Base-by-base conservation (phyloP, 2,329 filamentous ascomycete genomes). In the Rutstroemia sp. region DNA sequence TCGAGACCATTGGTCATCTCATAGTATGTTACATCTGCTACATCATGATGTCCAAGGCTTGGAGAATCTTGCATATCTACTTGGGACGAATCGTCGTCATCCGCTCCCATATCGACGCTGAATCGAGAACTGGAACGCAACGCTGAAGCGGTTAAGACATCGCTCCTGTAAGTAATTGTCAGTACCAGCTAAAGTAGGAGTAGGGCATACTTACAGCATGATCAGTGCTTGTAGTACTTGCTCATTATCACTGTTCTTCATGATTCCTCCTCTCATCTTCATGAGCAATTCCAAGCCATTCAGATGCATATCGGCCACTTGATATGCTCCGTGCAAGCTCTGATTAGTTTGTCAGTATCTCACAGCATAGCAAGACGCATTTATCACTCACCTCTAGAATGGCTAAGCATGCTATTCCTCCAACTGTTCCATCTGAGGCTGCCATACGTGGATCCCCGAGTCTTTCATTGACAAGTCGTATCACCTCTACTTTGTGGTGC, bases 391-490 rank as follows among this genome's bases (percentile, higher is more conserved):
- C 58, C 50, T 59, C 58, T 23, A 50, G n/a, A 16, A 59, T 38
- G 19, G 50, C 44, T 14, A 59, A 38, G 48, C 37, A 38, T 8
- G 50, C 58, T 19, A 59, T 46, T 4, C 54, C 54, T 2, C 58
- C 54, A 7, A 59, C 50, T 5, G 58, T 59, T n/a, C 48, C 58
- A 50, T 57, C 54, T 21, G 39, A 39, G 6, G 38, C 46, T 6
- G 58, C 46, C 7, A 45, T 18, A 2, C 5, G 34, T 12, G 48
- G 27, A 46, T 59, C 48, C 2, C 50, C 46, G 5, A 59, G 21
- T 19, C 58, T 53, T 48, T 59, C 50, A 47, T 59, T 59, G 10
- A 59, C 41, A 18, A 57, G 30, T 19, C 58, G 50, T 18, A 59
- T 59, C n/a, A 54, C 34, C 30, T 59, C 54, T 18, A 42, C 41